Base-by-base conservation (phyloP, 164 flowering plant genomes). In the Dillenia turbinata region DNA sequence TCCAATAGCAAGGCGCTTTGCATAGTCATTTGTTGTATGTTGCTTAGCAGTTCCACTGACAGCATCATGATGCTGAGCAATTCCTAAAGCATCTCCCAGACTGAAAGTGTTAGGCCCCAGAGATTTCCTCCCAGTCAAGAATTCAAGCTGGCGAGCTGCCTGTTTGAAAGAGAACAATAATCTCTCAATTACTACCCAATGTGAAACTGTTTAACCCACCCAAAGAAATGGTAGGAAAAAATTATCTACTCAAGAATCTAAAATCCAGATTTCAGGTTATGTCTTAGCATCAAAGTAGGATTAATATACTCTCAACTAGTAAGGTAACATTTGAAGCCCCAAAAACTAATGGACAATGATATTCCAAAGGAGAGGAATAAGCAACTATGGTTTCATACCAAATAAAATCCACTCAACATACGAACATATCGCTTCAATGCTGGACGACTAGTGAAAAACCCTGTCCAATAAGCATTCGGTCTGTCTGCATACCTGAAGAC, bases 71-170 rank as follows among this genome's bases (percentile, higher is more conserved):
- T 93, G 98, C 68, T 93, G 96, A 24, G 81, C 90, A 64, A 84
- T 79, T 56, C 90, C 98, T 56, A 93, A 69, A 47, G 98, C 96
- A 78, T 93, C 94, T 57, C 89, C 98, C 17, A 93, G 69, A 53
- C 80, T 70, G 56, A 54, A 78, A 53, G 94, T 88, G 44, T 68
- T 65, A 22, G 84, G 79, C 49, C 89, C 88, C 49, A 50, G 58
- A 12, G 81, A 59, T 67, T 64, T 81, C 84, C 79, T 80, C 57
- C 97, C 97, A 16, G 56, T 71, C 48, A 88, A 65, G 63, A 79
- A 90, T 56, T 93, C 96, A 45, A 93, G 88, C 69, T 93, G 97
- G 17, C 98, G 75, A 49, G 97, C 88, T 6, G 92, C 97, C 98
- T 92, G 66, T 68, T 55, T 13, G 60, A 12, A 61, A 40, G 66